Evolutionary conservation across 305 asterid genomes (phyloP), one percentile per base, ranked within the genome.

Genomic region (Fraxinus ornus): DNA sequence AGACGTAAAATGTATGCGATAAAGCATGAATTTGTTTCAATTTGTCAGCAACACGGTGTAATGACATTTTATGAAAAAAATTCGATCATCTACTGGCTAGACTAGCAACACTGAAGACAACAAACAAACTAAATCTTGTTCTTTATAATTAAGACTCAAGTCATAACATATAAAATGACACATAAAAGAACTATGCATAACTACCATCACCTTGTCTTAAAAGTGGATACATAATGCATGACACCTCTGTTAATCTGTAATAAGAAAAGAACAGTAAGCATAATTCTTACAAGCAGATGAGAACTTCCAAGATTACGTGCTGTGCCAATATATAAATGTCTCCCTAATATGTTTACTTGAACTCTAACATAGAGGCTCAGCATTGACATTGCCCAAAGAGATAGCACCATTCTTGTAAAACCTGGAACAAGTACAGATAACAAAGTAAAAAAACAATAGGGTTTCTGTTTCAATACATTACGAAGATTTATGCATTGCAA

Each of bases 331-430:
- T 93, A 96, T 26, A 96, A 91, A 89, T 96, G 99, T 84, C 99
- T 92, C 88, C 99, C 98, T 75, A 96, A 82, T 85, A 96, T 94
- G 85, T 94, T 96, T 87, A 94, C 98, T 93, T 93, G 99, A 79
- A 96, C 95, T 91, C 94, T 92, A 85, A 96, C 91, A 83, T 91
- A 94, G 83, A 96, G 91, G 92, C 89, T 91, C 86, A 96, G 86
- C 85, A 88, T 76, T 17, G 95, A 90, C 93, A 92, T 85, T 19
- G 97, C 87, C 98, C 98, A 94, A 77, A 96, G 90, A 83, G 98
- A 91, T 71, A 95, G 87, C 72, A 87, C 89, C 94, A 96, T 87
- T 85, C 90, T 94, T 19, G 99, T 93, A 88, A 96, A 94, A 91
- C 97, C 98, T 94, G 91, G 80, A 86, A 85, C 83, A 19, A 72